Evolutionary conservation across 208 protist species (phyloP).

Genomic region (Trypanosoma mega): DNA sequence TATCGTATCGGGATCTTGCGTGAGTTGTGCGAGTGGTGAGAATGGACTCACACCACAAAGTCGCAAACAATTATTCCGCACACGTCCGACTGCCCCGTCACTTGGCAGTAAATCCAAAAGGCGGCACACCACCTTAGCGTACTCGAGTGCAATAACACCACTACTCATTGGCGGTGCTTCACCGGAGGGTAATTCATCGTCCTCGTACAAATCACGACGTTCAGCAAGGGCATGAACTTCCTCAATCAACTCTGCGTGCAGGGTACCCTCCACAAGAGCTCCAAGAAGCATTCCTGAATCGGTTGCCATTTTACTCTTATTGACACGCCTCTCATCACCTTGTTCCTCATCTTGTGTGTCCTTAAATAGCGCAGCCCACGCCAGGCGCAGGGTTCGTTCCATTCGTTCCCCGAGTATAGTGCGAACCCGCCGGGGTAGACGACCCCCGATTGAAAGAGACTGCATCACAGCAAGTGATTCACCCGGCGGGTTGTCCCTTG

Average conservation of each 20-base stretch:
- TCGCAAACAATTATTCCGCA: conserved; percentile 88
- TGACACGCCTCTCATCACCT: conserved; percentile 69
- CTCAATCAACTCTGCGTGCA: conserved; percentile 78
- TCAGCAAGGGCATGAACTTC: conserved; percentile 75
- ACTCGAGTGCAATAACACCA: conserved; percentile 71
- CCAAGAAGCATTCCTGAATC: conserved; percentile 36
- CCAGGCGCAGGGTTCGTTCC: conserved; percentile 16
- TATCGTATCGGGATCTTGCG: conserved; percentile 33
- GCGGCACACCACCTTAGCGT: conserved; percentile 71
- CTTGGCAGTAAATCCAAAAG: conserved; percentile 73
- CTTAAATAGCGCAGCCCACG: conserved; percentile 3
- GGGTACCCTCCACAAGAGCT: conserved; percentile 39
- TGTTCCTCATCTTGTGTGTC: conserved; percentile 42
- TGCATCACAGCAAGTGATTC: conserved; percentile 36
- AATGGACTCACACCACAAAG: conserved; percentile 88
- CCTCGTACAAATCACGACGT: conserved; percentile 51
- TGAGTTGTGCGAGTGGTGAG: conserved; percentile 55
- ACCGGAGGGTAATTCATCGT: conserved; percentile 36
- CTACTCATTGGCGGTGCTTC: conserved; percentile 34
- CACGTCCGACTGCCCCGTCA: conserved; percentile 58
- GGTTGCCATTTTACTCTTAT: no score
- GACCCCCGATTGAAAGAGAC: conserved; percentile 48
- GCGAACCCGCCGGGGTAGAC: conserved; percentile 42
- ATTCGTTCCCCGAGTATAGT: conserved; percentile 34
- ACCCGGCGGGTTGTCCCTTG: conserved; percentile 25